Evolutionary conservation across 441 rosid genomes (phyloP).

Genomic region (Theobroma grandiflorum): DNA sequence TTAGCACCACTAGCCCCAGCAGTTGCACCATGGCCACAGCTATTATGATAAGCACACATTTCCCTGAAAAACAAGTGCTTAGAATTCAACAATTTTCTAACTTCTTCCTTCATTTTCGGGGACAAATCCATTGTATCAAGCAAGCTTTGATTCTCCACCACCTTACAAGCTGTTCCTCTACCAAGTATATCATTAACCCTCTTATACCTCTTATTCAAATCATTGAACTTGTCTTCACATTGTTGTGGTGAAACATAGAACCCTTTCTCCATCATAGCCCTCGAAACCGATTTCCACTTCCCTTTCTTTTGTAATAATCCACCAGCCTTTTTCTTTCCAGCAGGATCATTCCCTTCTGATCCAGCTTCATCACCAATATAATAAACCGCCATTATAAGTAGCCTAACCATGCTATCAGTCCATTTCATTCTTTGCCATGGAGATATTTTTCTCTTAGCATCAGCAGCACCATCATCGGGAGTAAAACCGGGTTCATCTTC

Average conservation of each 20-base stretch:
- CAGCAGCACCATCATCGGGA: conserved; percentile 62
- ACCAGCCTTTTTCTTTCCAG: conserved; percentile 65
- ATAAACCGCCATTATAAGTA: conserved; percentile 84
- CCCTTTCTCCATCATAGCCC: conserved; percentile 98
- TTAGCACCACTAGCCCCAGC: conserved; percentile 40
- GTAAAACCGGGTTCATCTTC: conserved; percentile 69
- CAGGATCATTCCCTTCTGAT: conserved; percentile 53
- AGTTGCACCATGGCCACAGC: conserved; percentile 66
- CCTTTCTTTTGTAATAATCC: conserved; percentile 94
- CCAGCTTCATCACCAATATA: conserved; percentile 94
- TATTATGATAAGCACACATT: conserved; percentile 97
- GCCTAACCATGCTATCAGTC: conserved; percentile 89
- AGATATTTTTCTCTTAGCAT: conserved; percentile 67
- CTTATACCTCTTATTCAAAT: conserved; percentile 94
- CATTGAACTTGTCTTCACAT: conserved; percentile 97
- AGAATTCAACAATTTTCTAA: conserved; percentile 78
- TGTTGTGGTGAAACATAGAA: conserved; percentile 95
- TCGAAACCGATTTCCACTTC: conserved; percentile 95
- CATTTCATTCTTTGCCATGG: conserved; percentile 99
- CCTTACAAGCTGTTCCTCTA: conserved; percentile 84
- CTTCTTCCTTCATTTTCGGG: conserved; percentile 85
- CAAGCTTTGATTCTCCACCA: conserved; percentile 92
- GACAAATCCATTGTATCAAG: conserved; percentile 79
- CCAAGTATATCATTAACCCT: conserved; percentile 96
- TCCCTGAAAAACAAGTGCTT: conserved; percentile 92